Evolutionary conservation across 305 asterid genomes (phyloP).

Genomic region (Fraxinus paxiana): DNA sequence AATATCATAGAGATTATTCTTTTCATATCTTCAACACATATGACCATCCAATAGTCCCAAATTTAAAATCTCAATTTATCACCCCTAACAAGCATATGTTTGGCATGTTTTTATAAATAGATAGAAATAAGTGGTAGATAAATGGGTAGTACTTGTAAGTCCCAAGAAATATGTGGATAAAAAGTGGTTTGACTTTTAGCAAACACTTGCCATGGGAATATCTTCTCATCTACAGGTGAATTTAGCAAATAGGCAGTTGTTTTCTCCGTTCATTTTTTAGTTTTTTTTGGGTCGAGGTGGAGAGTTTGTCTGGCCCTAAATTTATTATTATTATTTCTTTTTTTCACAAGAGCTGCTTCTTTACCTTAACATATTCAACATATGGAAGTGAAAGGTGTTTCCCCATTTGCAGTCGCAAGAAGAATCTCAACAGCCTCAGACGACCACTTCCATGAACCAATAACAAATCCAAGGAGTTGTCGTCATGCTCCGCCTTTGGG

Average conservation of each 20-base stretch:
- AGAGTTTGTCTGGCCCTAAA: not conserved
- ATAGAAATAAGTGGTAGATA: not conserved
- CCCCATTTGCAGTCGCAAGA: constrained; percentile 73
- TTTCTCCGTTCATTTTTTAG: not conserved
- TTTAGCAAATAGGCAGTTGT: not conserved
- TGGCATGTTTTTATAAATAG: not conserved
- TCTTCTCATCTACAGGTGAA: not conserved
- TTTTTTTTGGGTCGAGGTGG: not conserved
- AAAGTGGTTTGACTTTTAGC: not conserved
- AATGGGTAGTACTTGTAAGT: not conserved
- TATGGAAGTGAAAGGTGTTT: constrained; percentile 77
- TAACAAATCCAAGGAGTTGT: constrained; percentile 71
- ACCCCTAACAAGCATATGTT: not conserved
- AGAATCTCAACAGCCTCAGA: constrained; percentile 72
- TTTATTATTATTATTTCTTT: not conserved
- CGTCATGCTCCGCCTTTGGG: constrained; percentile 92
- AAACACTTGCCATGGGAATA: not conserved
- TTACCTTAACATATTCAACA: constrained; percentile 91
- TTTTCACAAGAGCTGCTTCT: constrained; percentile 1
- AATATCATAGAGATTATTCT: too few species aligned
- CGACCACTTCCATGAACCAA: constrained; percentile 86
- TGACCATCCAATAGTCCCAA: not conserved
- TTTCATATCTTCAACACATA: not conserved
- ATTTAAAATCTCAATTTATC: not conserved
- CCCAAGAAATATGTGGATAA: not conserved